A percentile compares a stretch with the other conserved stretches of the same genome.
Conservation (phyloP, 2,329 filamentous ascomycete species). For the Fusarium heterosporum region DNA sequence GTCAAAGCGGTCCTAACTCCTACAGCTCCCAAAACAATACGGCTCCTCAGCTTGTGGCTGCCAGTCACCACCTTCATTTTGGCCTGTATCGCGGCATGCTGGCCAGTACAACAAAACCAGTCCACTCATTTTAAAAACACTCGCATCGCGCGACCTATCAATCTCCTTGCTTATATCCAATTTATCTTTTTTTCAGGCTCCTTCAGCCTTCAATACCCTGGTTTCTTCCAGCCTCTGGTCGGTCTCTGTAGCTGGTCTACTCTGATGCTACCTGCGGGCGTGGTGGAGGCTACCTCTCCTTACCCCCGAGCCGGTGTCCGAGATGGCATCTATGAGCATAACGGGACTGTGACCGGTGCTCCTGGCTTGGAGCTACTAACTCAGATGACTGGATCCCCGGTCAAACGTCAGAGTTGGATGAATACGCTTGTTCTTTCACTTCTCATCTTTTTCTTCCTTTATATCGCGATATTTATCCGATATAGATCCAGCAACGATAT, state of each 20-base stretch:
- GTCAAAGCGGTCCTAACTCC: slow-evolving; percentile 10
- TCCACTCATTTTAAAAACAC: neutral
- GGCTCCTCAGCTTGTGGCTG: slow-evolving; percentile 22
- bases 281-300: slow-evolving; percentile 32
- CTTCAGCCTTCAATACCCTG: slow-evolving; percentile 76
- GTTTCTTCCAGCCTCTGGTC: slow-evolving; percentile 77
- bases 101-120: neutral
- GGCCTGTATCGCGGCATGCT: slow-evolving; percentile 16
- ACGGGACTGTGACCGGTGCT: slow-evolving; percentile 68
- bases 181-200: slow-evolving; percentile 78
- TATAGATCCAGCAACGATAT: neutral
- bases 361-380: slow-evolving; percentile 73
- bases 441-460: slow-evolving; percentile 68
- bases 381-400: slow-evolving; percentile 74
- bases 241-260: slow-evolving; percentile 75
- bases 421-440: slow-evolving; percentile 76
- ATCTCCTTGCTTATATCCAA: slow-evolving; percentile 81
- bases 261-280: slow-evolving; percentile 65
- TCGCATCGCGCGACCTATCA: slow-evolving; percentile 19
- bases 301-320: slow-evolving; percentile 48
- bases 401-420: slow-evolving; percentile 72
- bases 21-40: neutral
- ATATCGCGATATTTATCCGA: slow-evolving; percentile 63
- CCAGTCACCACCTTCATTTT: slow-evolving; percentile 11
- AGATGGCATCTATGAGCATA: slow-evolving; percentile 73